phyloP scores from a whole-genome alignment of 164 flowering plant species.

The Vitis labrusca region DNA sequence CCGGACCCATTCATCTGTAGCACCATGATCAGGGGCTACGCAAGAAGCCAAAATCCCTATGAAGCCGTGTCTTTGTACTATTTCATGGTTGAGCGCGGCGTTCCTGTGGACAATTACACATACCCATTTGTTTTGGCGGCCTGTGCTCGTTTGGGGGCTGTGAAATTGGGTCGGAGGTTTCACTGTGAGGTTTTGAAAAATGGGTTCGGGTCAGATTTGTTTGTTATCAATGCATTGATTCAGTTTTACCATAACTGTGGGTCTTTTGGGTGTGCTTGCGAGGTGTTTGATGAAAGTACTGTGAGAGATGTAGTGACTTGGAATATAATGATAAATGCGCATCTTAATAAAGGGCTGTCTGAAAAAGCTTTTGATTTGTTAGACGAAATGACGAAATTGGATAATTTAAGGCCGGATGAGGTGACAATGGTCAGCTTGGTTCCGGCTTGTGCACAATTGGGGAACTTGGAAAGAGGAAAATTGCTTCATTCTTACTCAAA shows the following conservation, averaged over 20 bases:
- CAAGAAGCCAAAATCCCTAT: conserved; percentile 1
- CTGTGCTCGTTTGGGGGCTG: conserved; percentile 6
- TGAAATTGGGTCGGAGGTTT: conserved; percentile 13
- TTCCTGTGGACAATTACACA: conserved; percentile 11
- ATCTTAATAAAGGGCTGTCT: conserved; percentile 1
- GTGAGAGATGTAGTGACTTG: conserved; percentile 15
- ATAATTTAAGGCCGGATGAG: conserved; percentile 21
- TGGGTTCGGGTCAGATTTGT: conserved; percentile 17
- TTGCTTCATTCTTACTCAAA: conserved; percentile 28
- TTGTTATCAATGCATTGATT: conserved; percentile 19
- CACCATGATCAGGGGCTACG: conserved; percentile 15
- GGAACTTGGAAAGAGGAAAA: conserved; percentile 29
- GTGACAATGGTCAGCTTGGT: conserved; percentile 38
- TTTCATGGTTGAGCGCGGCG: conserved; percentile 3
- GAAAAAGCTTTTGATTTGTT: conserved; percentile 12
- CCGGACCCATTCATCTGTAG: conserved; percentile 16
- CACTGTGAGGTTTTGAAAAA: conserved; percentile 14
- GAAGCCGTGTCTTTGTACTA: conserved; percentile 8
- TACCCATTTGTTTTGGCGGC: conserved; percentile 16
- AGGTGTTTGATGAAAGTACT: conserved; percentile 14
- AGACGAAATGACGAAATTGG: conserved; percentile 6
- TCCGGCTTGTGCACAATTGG: conserved; percentile 25
- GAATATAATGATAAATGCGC: conserved; percentile 18
- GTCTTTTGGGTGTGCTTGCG: conserved; percentile 9
- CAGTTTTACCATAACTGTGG: conserved; percentile 16